phyloP scores from a whole-genome alignment of 1,139 yeast species.

The Geotrichum klebahnii region DNA sequence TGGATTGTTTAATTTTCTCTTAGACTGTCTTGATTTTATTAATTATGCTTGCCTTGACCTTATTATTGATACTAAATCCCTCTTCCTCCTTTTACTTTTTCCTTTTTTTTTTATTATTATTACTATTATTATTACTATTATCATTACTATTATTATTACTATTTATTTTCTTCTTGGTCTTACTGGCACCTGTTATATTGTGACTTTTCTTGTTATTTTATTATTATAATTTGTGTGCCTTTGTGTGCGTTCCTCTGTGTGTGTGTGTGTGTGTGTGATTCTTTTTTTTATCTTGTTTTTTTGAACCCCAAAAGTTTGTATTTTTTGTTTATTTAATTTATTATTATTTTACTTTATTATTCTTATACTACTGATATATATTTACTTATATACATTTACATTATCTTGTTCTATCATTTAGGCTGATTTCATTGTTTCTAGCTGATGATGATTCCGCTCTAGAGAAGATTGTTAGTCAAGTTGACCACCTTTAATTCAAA shows the following conservation, averaged over 20 bases:
- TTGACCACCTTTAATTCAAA: no score
- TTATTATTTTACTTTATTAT: constrained; percentile 3
- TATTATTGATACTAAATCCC: neutral
- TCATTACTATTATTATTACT: neutral
- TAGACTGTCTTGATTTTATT: neutral
- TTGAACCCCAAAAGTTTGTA: constrained; percentile 1
- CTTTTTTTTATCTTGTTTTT: neutral
- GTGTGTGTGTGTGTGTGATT: constrained; percentile 3
- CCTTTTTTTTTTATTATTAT: neutral
- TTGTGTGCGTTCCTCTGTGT: neutral
- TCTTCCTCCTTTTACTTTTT: neutral
- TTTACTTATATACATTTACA: neutral
- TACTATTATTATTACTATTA: neutral
- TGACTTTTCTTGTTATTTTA: constrained; percentile 1
- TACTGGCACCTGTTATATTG: neutral
- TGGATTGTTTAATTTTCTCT: neutral
- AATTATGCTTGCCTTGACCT: neutral
- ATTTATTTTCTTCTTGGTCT: neutral
- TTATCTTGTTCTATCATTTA: neutral
- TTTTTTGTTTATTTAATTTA: neutral
- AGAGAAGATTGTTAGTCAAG: no score
- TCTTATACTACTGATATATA: neutral
- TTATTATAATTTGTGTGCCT: neutral
- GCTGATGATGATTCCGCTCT: no score
- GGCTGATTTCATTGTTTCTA: no score